A percentile compares a stretch with the other conserved stretches of the same genome.
Evolutionary conservation across 2,329 filamentous ascomycete species (phyloP).

Genomic region (Aureobasidium sp.): DNA sequence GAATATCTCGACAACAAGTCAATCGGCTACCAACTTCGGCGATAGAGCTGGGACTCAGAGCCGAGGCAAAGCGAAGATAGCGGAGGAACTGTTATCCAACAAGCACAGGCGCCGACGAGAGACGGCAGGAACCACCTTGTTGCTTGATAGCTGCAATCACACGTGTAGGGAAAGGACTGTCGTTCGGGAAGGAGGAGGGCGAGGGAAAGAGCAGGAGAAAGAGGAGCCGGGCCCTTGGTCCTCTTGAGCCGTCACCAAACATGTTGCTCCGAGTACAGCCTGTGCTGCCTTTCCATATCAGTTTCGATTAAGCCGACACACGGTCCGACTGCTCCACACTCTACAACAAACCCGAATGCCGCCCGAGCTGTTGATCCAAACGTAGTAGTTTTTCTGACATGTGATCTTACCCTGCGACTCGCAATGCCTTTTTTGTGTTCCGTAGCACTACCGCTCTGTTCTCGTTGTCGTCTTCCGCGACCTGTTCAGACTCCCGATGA

Average conservation of each 20-base stretch:
- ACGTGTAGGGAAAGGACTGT: neutral
- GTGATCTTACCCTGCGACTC: conserved; percentile 10
- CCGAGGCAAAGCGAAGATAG: conserved; percentile 15
- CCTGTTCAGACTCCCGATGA: neutral
- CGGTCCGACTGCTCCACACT: conserved; percentile 13
- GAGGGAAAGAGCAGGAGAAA: neutral
- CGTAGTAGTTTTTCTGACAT: neutral
- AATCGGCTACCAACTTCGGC: conserved; percentile 13
- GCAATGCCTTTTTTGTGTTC: neutral
- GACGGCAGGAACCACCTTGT: neutral
- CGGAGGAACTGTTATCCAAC: conserved; percentile 7
- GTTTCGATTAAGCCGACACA: neutral
- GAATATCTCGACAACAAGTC: neutral
- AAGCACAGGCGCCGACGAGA: neutral
- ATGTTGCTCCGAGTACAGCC: conserved; percentile 3
- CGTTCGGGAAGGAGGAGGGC: neutral
- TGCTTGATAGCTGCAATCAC: neutral
- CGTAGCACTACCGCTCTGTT: neutral
- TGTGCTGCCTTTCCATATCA: conserved; percentile 1
- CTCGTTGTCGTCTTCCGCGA: neutral
- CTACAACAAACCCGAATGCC: neutral
- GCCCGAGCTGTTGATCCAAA: conserved; percentile 1
- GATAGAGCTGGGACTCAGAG: conserved; percentile 9
- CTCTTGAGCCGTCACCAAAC: conserved; percentile 6
- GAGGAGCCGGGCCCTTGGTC: conserved; percentile 4